phyloP scores from a whole-genome alignment of 768 basidiomycete species.

The Glaciozyma antarctica region DNA sequence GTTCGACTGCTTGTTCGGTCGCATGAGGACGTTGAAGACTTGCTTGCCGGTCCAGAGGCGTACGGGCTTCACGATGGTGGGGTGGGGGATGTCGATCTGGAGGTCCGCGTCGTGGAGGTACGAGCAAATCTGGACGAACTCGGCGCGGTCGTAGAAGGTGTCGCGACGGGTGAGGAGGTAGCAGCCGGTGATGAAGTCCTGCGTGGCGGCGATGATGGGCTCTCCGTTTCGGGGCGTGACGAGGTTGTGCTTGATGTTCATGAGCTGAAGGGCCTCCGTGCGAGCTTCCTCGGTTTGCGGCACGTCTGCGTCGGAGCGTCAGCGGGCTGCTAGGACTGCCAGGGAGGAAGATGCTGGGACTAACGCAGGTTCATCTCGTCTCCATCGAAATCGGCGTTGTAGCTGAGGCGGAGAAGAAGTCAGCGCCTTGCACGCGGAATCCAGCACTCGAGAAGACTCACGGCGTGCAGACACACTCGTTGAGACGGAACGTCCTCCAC shows the following conservation, averaged over 20 bases:
- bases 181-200: slow-evolving; percentile 98
- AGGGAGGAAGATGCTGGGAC: neutral
- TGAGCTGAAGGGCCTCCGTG: slow-evolving; percentile 91
- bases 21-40: slow-evolving; percentile 94
- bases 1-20: slow-evolving; percentile 71
- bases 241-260: slow-evolving; percentile 93
- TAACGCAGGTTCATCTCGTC: slow-evolving; percentile 98
- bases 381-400: slow-evolving; percentile 98
- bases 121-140: slow-evolving; percentile 93
- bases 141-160: slow-evolving; percentile 80
- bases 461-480: slow-evolving; percentile 98
- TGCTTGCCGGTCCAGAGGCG: slow-evolving; percentile 98
- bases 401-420: slow-evolving; percentile 36
- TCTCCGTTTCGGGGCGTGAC: slow-evolving; percentile 98
- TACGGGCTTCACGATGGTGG: slow-evolving; percentile 83
- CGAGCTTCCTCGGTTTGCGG: slow-evolving; percentile 98
- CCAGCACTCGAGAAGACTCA: slow-evolving; percentile 12
- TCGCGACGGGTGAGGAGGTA: slow-evolving; percentile 89
- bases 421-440: neutral
- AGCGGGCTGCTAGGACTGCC: neutral
- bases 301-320: slow-evolving; percentile 54
- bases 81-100: slow-evolving; percentile 91
- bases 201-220: slow-evolving; percentile 97
- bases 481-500: slow-evolving; percentile 92
- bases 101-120: slow-evolving; percentile 84